Conservation (phyloP, 2,329 filamentous ascomycete genomes). For the Aspergillus sp. region DNA sequence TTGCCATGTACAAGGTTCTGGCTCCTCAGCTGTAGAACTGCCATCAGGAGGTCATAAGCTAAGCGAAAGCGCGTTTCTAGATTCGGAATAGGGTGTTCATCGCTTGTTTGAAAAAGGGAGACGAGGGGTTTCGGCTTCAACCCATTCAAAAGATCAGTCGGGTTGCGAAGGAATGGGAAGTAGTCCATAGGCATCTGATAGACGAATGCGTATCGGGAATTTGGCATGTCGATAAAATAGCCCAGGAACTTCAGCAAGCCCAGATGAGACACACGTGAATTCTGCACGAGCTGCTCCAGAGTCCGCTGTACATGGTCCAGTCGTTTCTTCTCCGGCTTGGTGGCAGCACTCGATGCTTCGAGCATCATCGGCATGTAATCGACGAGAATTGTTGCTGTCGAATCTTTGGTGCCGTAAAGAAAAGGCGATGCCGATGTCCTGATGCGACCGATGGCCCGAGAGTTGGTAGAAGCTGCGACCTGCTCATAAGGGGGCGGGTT, state of each 20-base stretch:
- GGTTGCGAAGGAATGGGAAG: constrained; percentile 46
- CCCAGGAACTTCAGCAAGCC: constrained; percentile 48
- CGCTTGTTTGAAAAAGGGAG: constrained; percentile 45
- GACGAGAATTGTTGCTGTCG: constrained; percentile 43
- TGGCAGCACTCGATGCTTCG: constrained; percentile 34
- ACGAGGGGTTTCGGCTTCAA: constrained; percentile 45
- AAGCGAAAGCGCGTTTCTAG: constrained; percentile 65
- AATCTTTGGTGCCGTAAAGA: constrained; percentile 34
- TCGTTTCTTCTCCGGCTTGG: constrained; percentile 32
- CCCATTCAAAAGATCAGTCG: constrained; percentile 39
- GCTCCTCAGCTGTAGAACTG: constrained; percentile 59
- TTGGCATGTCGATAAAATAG: constrained; percentile 59
- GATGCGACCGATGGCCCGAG: constrained; percentile 44
- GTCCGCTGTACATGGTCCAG: constrained; percentile 41
- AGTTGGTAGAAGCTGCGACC: constrained; percentile 45
- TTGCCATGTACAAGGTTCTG: constrained; percentile 62
- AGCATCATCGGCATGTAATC: constrained; percentile 47
- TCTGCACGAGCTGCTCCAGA: constrained; percentile 45
- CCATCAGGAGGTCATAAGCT: constrained; percentile 60
- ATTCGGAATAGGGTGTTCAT: constrained; percentile 52
- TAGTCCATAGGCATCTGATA: constrained; percentile 59
- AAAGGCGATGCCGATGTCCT: constrained; percentile 41
- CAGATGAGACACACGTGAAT: constrained; percentile 44
- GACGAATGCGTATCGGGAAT: constrained; percentile 61
- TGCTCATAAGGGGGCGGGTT: constrained; percentile 47